Conservation (phyloP, 2,329 filamentous ascomycete genomes). For the Anthostomella pinea region DNA sequence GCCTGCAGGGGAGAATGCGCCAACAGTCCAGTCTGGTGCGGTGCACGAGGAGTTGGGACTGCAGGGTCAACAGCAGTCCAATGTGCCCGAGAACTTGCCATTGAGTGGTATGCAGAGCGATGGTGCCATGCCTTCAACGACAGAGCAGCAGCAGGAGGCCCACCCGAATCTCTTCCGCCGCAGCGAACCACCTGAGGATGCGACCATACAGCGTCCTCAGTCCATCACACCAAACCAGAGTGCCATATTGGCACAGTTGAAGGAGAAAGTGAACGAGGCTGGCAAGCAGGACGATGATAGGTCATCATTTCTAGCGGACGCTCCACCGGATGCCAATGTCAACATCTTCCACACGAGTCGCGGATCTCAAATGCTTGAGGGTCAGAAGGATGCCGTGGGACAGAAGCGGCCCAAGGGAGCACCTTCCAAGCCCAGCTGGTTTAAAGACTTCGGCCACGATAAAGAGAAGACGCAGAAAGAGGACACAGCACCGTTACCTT, state of each 20-base stretch:
- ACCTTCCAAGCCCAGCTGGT: conserved; percentile 30
- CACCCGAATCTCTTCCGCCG: conserved; percentile 9
- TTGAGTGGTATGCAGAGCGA: background rate
- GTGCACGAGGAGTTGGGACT: too few species aligned
- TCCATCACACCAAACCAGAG: conserved; percentile 19
- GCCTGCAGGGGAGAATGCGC: conserved; percentile 3
- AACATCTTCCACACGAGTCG: conserved; percentile 48
- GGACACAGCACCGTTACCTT: conserved; percentile 8
- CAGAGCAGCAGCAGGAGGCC: conserved; percentile 7
- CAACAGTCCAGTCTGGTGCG: too few species aligned
- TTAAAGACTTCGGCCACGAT: conserved; percentile 34
- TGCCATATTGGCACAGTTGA: conserved; percentile 22
- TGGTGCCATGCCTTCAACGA: too few species aligned
- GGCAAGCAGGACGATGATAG: conserved; percentile 1
- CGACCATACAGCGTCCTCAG: conserved; percentile 7
- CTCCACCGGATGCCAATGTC: conserved; percentile 41
- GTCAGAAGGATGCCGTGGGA: conserved; percentile 22
- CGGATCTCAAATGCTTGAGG: conserved; percentile 43
- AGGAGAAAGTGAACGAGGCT: conserved; percentile 6
- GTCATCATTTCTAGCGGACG: conserved; percentile 24
- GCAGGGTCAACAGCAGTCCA: too few species aligned
- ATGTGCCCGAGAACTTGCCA: background rate
- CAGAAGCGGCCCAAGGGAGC: conserved; percentile 17
- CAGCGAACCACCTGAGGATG: conserved; percentile 9
- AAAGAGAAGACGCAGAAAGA: conserved; percentile 11